Conservation (phyloP, 2,329 filamentous ascomycete species). For the Aureobasidium sp. region DNA sequence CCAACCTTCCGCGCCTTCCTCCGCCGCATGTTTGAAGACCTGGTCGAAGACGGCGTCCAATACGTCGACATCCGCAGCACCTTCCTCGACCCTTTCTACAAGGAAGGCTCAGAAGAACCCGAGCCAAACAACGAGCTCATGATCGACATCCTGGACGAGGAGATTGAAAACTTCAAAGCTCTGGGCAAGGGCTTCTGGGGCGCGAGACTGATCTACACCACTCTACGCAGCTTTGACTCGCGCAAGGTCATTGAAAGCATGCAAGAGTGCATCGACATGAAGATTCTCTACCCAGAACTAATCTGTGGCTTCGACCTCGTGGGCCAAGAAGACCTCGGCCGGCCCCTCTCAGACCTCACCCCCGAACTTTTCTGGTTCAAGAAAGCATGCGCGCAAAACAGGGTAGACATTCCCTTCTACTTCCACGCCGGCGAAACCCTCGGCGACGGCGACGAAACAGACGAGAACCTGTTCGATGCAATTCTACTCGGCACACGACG, state of each 20-base stretch:
- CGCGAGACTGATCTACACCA: constrained; percentile 76
- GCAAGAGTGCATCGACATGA: constrained; percentile 79
- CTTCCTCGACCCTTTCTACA: constrained; percentile 65
- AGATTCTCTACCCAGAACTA: constrained; percentile 68
- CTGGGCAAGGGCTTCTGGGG: constrained; percentile 75
- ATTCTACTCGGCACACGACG: constrained; percentile 78
- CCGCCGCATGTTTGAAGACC: constrained; percentile 59
- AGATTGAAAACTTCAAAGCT: constrained; percentile 65
- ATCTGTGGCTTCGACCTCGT: constrained; percentile 87
- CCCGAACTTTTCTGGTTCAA: constrained; percentile 92
- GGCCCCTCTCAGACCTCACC: constrained; percentile 67
- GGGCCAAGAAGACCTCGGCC: constrained; percentile 75
- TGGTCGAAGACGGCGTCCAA: constrained; percentile 73
- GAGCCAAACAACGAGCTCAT: constrained; percentile 64
- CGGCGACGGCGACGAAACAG: constrained; percentile 67
- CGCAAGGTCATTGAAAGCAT: constrained; percentile 69
- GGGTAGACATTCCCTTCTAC: constrained; percentile 83
- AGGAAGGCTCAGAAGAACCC: constrained; percentile 55
- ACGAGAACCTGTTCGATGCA: constrained; percentile 84
- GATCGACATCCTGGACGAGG: constrained; percentile 68
- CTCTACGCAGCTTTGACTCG: constrained; percentile 57
- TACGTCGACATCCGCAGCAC: constrained; percentile 78
- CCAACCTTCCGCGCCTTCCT: constrained; percentile 78
- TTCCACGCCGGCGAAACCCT: constrained; percentile 91
- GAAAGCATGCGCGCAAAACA: constrained; percentile 70